Conservation (phyloP, 768 basidiomycete species). For the Asterophora lycoperdoides region DNA sequence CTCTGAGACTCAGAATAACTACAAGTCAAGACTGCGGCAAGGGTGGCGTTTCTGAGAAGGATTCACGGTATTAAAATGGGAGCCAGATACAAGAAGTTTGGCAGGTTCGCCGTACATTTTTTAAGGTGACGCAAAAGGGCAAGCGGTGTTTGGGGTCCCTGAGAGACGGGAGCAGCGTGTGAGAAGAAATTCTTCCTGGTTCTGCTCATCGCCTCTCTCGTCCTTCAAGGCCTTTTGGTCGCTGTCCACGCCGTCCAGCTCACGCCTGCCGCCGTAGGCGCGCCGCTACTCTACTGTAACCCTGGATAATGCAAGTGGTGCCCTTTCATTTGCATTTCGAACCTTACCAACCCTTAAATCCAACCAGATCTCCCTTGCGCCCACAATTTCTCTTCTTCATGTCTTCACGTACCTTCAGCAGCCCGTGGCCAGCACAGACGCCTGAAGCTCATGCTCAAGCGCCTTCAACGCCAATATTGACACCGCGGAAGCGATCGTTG, state of each 20-base stretch:
- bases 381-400: conserved; percentile 29
- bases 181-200: conserved; percentile 14
- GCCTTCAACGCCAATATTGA: conserved; percentile 6
- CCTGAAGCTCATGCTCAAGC: conserved; percentile 16
- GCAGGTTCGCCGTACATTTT: too few relatives aligned
- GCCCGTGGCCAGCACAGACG: conserved; percentile 45
- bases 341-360: conserved; percentile 19
- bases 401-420: conserved; percentile 28
- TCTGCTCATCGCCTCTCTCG: conserved; percentile 20
- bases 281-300: conserved; percentile 12
- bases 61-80: too few relatives aligned
- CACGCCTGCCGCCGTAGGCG: conserved; percentile 7
- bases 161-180: conserved; percentile 18
- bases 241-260: conserved; percentile 16
- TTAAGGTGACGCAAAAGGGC: not conserved
- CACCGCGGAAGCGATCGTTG: conserved; percentile 20
- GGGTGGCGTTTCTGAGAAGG: too few relatives aligned
- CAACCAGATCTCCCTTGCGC: conserved; percentile 19
- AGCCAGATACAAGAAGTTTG: too few relatives aligned
- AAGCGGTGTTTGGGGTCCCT: conserved; percentile 19
- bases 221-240: conserved; percentile 17
- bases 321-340: conserved; percentile 20
- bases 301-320: conserved; percentile 31
- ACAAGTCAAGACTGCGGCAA: too few relatives aligned
- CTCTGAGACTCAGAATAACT: too few relatives aligned